A percentile compares a stretch with the other conserved stretches of the same genome.
Conservation (phyloP, 768 basidiomycete species). For the Cystobasidium tubakii region DNA sequence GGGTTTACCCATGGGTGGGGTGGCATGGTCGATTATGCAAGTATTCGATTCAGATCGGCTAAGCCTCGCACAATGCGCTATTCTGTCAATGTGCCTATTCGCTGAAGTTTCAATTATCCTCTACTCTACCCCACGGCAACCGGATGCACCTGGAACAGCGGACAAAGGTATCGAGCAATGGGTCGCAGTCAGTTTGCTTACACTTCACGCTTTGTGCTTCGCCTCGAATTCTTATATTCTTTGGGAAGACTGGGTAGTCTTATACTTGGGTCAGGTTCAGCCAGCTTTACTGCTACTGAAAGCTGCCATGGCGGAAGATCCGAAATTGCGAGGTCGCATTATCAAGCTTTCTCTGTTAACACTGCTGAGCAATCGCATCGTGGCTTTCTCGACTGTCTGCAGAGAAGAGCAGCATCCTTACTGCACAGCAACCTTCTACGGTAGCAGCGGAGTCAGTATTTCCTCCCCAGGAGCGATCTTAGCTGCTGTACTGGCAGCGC, state of each 20-base stretch:
- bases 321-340: conserved; percentile 67
- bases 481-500: conserved; percentile 58
- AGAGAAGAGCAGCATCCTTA: conserved; percentile 89
- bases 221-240: conserved; percentile 94
- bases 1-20: conserved; percentile 24
- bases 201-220: conserved; percentile 66
- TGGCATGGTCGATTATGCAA: conserved; percentile 3
- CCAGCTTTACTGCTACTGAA: conserved; percentile 61
- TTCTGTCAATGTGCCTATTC: neutral
- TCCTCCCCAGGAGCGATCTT: conserved; percentile 49
- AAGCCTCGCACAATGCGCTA: neutral
- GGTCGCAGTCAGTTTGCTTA: conserved; percentile 50
- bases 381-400: conserved; percentile 77
- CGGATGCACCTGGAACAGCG: neutral
- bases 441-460: conserved; percentile 27
- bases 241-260: conserved; percentile 83
- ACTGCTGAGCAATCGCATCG: conserved; percentile 65
- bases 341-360: conserved; percentile 65
- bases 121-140: neutral
- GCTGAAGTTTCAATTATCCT: conserved; percentile 35
- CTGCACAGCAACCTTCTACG: conserved; percentile 82
- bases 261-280: conserved; percentile 61
- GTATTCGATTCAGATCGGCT: neutral
- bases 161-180: neutral
- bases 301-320: conserved; percentile 64